Base-by-base conservation (phyloP, 148 eudicot genomes). In the Drosera capensis region DNA sequence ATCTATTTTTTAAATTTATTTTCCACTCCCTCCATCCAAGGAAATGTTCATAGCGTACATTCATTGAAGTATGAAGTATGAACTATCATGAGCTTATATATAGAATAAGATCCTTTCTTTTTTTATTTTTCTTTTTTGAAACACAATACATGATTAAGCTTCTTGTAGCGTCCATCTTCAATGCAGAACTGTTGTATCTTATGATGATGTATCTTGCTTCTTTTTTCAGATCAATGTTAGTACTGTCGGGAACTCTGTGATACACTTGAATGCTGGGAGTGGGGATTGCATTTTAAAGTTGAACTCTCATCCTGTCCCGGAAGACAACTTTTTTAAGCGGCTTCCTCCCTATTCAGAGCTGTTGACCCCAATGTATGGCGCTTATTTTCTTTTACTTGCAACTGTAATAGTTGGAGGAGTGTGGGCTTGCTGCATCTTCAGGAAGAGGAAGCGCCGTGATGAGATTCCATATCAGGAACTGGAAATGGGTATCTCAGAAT, bases 401-500 rank as follows among this genome's bases (percentile, higher is more conserved):
- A 58, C 70, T 7, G 48, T 87, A 7, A 41, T 79, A 48, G 65
- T 67, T 11, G 90, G 78, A 20, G 82, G 74, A 31, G 65, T 72
- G 43, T 82, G 81, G 59, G 80, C 73, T 41, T 79, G 85, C 42
- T 87, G 86, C 68, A 68, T 67, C 75, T 59, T 77, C 29, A 59
- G 71, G 46, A 83, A 68, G 56, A 72, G 75, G 58, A 68, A 57
- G 28, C 54, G 29, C 54, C 66, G 53, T 0, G 63, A 43, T 17
- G 82, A 78, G 17, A 61, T 82, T 43, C 80, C 77, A 28, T 87
- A 87, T 67, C 94, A 77, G 55, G 96, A 87, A 57, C 94, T 87
- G 13, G 96, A 83, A 67, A 74, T 87, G 94, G 86, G 86, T 7
- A 35, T 63, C 50, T 74, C 96, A 0, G 76, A 77, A 64, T 53